phyloP scores from a whole-genome alignment of 2,329 filamentous ascomycete genomes.

The Sphaerostilbella broomeana region DNA sequence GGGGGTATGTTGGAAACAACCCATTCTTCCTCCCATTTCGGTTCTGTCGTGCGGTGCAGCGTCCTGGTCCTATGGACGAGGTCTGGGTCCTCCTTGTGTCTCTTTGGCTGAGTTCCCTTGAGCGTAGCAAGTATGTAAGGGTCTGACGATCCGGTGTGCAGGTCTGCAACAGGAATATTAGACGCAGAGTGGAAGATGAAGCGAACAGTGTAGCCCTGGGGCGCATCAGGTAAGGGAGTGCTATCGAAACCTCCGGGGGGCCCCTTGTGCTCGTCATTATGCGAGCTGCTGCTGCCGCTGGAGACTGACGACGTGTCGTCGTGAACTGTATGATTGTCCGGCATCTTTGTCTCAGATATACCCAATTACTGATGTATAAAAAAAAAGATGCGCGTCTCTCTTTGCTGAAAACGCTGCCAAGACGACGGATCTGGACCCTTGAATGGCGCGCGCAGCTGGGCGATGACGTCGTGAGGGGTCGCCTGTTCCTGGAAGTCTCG shows the following conservation, averaged over 20 bases:
- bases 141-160: conserved; percentile 71
- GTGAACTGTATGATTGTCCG: conserved; percentile 6
- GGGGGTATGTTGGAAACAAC: conserved; percentile 79
- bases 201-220: conserved; percentile 75
- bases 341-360: too few species aligned
- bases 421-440: too few species aligned
- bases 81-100: conserved; percentile 81
- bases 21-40: conserved; percentile 81
- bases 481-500: too few species aligned
- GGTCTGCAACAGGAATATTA: conserved; percentile 77
- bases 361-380: too few species aligned
- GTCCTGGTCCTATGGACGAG: conserved; percentile 71
- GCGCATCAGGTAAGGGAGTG: conserved; percentile 68
- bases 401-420: conserved; percentile 11
- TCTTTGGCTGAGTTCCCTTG: conserved; percentile 58
- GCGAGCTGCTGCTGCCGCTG: conserved; percentile 2
- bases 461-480: too few species aligned
- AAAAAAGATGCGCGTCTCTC: too few species aligned
- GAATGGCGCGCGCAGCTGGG: too few species aligned
- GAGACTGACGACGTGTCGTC: conserved; percentile 8
- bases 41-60: conserved; percentile 62
- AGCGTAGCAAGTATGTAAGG: conserved; percentile 77
- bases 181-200: conserved; percentile 76
- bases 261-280: conserved; percentile 20
- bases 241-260: conserved; percentile 74